Evolutionary conservation across 2,329 filamentous ascomycete species (phyloP).

Genomic region (Penicillium sp.): DNA sequence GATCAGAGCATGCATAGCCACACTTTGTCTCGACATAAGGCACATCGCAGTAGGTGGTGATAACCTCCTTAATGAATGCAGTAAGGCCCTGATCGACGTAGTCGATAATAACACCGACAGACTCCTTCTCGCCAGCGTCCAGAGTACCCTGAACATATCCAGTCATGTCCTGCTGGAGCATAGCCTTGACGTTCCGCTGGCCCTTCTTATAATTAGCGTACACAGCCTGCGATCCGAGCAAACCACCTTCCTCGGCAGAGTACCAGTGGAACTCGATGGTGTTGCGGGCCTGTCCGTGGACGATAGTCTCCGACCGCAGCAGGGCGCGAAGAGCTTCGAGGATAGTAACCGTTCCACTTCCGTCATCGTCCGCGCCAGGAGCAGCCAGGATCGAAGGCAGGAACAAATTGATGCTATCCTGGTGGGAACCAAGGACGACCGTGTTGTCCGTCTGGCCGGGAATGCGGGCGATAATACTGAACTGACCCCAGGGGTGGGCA

Average conservation of each 20-base stretch:
- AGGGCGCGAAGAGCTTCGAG: slow-evolving; percentile 84
- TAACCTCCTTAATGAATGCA: slow-evolving; percentile 83
- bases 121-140: slow-evolving; percentile 77
- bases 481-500: slow-evolving; percentile 80
- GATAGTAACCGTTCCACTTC: slow-evolving; percentile 89
- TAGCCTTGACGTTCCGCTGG: slow-evolving; percentile 78
- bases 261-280: slow-evolving; percentile 98
- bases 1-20: slow-evolving; percentile 77
- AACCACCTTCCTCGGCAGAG: slow-evolving; percentile 81
- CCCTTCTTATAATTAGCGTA: slow-evolving; percentile 76
- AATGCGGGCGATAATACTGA: slow-evolving; percentile 86
- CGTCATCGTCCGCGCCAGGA: slow-evolving; percentile 93
- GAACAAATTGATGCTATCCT: slow-evolving; percentile 93
- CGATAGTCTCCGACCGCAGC: slow-evolving; percentile 67
- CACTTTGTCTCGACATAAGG: slow-evolving; percentile 85
- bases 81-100: slow-evolving; percentile 82
- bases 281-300: slow-evolving; percentile 70
- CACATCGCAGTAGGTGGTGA: slow-evolving; percentile 83
- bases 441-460: slow-evolving; percentile 82
- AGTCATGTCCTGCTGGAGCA: slow-evolving; percentile 99
- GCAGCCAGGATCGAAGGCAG: slow-evolving; percentile 78
- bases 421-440: slow-evolving; percentile 84
- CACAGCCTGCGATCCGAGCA: slow-evolving; percentile 85
- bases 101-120: slow-evolving; percentile 88
- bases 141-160: slow-evolving; percentile 81